These are phyloP conservation scores for Kluyveromyces sp. DNA, from an alignment of 1,139 yeast species.

Conservation along the genomic window DNA sequence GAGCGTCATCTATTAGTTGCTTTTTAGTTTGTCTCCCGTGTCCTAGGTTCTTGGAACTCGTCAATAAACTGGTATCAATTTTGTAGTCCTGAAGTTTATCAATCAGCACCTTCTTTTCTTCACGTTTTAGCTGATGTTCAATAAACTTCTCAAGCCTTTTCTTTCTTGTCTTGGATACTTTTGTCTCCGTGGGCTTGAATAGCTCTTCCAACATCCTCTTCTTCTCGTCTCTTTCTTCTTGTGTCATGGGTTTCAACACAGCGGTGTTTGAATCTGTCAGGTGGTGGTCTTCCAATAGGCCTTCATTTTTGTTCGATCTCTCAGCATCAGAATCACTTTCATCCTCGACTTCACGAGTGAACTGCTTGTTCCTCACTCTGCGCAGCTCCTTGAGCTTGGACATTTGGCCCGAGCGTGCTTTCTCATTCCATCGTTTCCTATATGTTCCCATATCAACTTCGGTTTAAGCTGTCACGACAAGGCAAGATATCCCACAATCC, in stretches of 20 bases:
- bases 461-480: neutral
- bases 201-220: conserved; percentile 60
- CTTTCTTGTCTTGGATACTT: conserved; percentile 64
- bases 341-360: conserved; percentile 43
- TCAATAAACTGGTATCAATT: conserved; percentile 62
- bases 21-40: conserved; percentile 65
- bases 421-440: conserved; percentile 73
- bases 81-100: conserved; percentile 66
- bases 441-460: conserved; percentile 61
- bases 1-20: conserved; percentile 69
- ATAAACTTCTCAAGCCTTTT: conserved; percentile 72
- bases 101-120: conserved; percentile 73
- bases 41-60: conserved; percentile 72
- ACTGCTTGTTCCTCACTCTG: conserved; percentile 61
- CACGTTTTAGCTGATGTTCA: conserved; percentile 83
- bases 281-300: conserved; percentile 14
- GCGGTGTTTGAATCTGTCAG: conserved; percentile 52
- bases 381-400: conserved; percentile 71
- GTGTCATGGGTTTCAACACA: conserved; percentile 42
- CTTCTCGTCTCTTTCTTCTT: conserved; percentile 51
- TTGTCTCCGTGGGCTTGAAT: conserved; percentile 50
- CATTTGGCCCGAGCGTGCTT: conserved; percentile 79
- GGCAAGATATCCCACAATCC: neutral
- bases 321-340: conserved; percentile 25
- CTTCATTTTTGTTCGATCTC: conserved; percentile 14